phyloP scores from a whole-genome alignment of 352 stramenopile genomes.

The Phytophthora palmivora region DNA sequence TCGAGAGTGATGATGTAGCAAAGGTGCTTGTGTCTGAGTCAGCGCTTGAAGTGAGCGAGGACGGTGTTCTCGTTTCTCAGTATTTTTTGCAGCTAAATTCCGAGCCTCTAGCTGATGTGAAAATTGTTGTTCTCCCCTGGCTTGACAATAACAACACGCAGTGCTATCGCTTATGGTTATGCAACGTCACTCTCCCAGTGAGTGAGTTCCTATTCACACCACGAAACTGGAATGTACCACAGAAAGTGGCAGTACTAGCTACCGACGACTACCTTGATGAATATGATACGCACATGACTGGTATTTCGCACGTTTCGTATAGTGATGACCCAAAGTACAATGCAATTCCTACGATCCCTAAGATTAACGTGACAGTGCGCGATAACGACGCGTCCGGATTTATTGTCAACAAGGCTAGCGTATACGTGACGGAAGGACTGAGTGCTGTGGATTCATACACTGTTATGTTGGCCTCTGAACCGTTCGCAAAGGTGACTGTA shows the following conservation, averaged over 20 bases:
- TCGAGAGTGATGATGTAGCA: slow-evolving; percentile 69
- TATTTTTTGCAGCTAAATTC: slow-evolving; percentile 68
- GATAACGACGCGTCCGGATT: slow-evolving; percentile 75
- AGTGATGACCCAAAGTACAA: slow-evolving; percentile 79
- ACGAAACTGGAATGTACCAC: slow-evolving; percentile 65
- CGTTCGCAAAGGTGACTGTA: slow-evolving; percentile 73
- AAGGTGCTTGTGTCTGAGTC: slow-evolving; percentile 68
- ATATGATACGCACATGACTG: slow-evolving; percentile 63
- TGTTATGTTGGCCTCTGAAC: slow-evolving; percentile 64
- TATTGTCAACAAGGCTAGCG: slow-evolving; percentile 44
- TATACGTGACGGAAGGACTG: slow-evolving; percentile 55
- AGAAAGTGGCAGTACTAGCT: slow-evolving; percentile 58
- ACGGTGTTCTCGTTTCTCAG: slow-evolving; percentile 42
- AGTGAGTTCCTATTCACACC: slow-evolving; percentile 69
- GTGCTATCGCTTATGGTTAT: slow-evolving; percentile 79
- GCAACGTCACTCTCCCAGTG: slow-evolving; percentile 69
- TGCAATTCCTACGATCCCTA: slow-evolving; percentile 53
- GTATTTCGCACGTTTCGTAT: slow-evolving; percentile 75
- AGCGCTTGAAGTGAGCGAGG: slow-evolving; percentile 63
- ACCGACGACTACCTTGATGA: slow-evolving; percentile 79
- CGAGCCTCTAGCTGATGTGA: slow-evolving; percentile 66
- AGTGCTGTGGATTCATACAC: slow-evolving; percentile 53
- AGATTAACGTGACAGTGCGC: slow-evolving; percentile 61
- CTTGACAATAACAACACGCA: slow-evolving; percentile 60
- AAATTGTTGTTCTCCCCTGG: slow-evolving; percentile 71